Percentiles rank a stretch among this genome's conserved stretches.
phyloP scores from a whole-genome alignment of 176 grass and related monocot genomes.

The Puya raimondii region DNA sequence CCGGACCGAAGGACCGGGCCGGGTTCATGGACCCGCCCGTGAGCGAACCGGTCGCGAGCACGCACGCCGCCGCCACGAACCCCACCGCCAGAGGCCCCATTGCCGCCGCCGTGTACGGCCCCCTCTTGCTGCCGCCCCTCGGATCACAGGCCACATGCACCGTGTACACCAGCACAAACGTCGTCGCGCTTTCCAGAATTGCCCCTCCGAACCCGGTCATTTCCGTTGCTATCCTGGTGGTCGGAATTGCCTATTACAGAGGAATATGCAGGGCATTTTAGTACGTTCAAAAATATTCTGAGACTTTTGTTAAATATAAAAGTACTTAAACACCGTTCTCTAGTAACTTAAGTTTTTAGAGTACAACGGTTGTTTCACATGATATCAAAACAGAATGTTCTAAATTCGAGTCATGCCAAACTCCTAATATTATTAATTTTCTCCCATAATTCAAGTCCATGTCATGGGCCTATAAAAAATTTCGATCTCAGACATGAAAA shows the following conservation, averaged over 20 bases:
- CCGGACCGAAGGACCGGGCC: constrained; percentile 71
- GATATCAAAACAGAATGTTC: too few relatives aligned
- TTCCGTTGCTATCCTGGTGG: constrained; percentile 49
- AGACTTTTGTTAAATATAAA: too few relatives aligned
- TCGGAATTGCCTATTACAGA: constrained; percentile 44
- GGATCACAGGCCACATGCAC: constrained; percentile 47
- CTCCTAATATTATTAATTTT: too few relatives aligned
- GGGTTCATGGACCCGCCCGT: constrained; percentile 93
- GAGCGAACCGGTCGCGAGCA: constrained; percentile 53
- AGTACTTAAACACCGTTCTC: too few relatives aligned
- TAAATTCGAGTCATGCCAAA: too few relatives aligned
- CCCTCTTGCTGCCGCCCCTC: not conserved
- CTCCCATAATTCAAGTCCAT: too few relatives aligned
- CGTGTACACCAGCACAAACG: constrained; percentile 75
- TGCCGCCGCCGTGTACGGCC: constrained; percentile 14
- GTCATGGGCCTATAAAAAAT: too few relatives aligned
- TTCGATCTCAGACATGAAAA: too few relatives aligned
- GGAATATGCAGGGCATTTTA: not conserved
- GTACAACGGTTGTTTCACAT: too few relatives aligned
- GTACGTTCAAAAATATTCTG: not conserved
- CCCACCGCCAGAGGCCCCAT: constrained; percentile 39
- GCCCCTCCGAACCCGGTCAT: constrained; percentile 91
- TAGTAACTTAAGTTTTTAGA: too few relatives aligned
- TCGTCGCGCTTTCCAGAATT: constrained; percentile 42
- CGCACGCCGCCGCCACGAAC: constrained; percentile 40